Evolutionary conservation across 1,139 yeast species (phyloP), one percentile per base, ranked within the genome.

Genomic region (Yamadazyma blattariae): DNA sequence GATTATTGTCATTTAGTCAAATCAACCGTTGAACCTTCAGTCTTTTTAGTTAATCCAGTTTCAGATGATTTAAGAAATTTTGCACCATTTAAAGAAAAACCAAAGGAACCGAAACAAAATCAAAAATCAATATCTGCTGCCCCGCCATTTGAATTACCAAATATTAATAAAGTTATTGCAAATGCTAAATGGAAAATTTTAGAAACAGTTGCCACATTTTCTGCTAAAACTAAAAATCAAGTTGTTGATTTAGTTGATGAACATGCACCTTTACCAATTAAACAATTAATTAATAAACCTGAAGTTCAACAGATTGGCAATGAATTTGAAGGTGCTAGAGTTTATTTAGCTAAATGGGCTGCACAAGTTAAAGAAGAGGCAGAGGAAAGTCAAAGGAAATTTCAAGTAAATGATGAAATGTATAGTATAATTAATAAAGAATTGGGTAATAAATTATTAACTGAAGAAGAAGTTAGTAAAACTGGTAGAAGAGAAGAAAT

Each of bases 321-420:
- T 45, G 98, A 92, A 45, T 92, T 89, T 55, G 97, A 90, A 51
- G 81, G 92, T 32, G 97, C 97, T 0, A 73, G 90, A 35, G 85
- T 89, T 4, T 92, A 89, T 56, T 67, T 92, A 41, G 97, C 98
- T 5, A 89, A 89, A 63, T 92, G 98, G 98, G 97, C 98, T 0
- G 76, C 88, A 50, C 89, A 89, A 27, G 95, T 92, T 18, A 94
- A 92, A 48, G 94, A 89, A 51, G 96, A 92, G 54, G 95, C 96
- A 1, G 94, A 87, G 50, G 76, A 74, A 46, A 77, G 84, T 32
- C 80, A 85, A 41, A 67, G 73, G 30, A 67, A 69, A 47, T 75
- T 76, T 42, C 74, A 79, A 45, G 63, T 86, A 39, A 79, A 78
- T 46, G 79, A 78, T 34, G 74, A 74, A n/a, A 72, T 82, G 39